phyloP scores from a whole-genome alignment of 768 basidiomycete genomes.

The Rhodocollybia butyracea region DNA sequence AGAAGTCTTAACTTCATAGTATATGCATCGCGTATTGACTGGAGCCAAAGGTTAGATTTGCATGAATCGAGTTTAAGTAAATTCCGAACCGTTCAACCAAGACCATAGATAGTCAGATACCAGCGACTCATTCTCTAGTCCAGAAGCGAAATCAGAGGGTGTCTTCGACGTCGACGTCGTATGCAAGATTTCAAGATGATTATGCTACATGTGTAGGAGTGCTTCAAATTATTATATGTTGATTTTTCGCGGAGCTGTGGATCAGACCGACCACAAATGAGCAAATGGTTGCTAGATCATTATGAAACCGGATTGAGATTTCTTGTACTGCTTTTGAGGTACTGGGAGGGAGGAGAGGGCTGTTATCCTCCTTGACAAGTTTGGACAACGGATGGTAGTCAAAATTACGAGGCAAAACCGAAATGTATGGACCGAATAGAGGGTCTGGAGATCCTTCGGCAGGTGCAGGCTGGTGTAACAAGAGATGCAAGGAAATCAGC shows the following conservation, averaged over 20 bases:
- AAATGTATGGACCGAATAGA: slow-evolving; percentile 74
- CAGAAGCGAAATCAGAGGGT: background rate
- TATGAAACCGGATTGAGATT: slow-evolving; percentile 45
- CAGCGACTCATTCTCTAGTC: slow-evolving; percentile 5
- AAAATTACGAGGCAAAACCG: slow-evolving; percentile 71
- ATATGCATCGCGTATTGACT: slow-evolving; percentile 95
- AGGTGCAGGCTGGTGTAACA: slow-evolving; percentile 55
- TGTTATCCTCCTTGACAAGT: slow-evolving; percentile 28
- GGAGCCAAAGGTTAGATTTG: slow-evolving; percentile 3
- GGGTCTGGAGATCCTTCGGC: slow-evolving; percentile 46
- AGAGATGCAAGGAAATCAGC: slow-evolving; percentile 77
- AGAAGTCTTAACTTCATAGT: slow-evolving; percentile 50
- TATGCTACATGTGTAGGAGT: background rate
- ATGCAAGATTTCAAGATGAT: background rate
- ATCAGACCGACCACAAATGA: slow-evolving; percentile 57
- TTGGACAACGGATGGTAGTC: slow-evolving; percentile 71
- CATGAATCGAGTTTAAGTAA: background rate
- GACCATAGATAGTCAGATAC: slow-evolving; percentile 69
- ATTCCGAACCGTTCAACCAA: slow-evolving; percentile 79
- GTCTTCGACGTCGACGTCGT: background rate
- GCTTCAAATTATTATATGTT: background rate
- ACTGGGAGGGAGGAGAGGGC: slow-evolving; percentile 51
- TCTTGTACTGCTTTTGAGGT: slow-evolving; percentile 37
- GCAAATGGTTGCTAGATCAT: slow-evolving; percentile 56
- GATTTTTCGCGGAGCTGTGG: background rate